phyloP scores from a whole-genome alignment of 495 filamentous ascomycete genomes.

The Cudoniella acicularis region DNA sequence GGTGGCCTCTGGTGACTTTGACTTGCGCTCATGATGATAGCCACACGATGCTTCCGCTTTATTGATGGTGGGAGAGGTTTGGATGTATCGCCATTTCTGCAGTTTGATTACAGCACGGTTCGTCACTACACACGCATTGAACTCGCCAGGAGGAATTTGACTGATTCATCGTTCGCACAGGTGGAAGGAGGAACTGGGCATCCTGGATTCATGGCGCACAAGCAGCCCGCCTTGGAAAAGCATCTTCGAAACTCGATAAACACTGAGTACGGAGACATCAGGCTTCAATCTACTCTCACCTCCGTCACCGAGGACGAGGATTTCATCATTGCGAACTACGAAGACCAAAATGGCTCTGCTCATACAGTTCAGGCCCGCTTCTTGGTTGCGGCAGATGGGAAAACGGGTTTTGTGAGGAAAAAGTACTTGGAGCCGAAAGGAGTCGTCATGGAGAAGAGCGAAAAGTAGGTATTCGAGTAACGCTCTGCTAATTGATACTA shows the following conservation, averaged over 20 bases:
- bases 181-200: slow-evolving; percentile 9
- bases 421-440: slow-evolving; percentile 43
- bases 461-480: slow-evolving; percentile 39
- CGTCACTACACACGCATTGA: background rate
- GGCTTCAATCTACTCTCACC: background rate
- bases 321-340: background rate
- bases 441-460: slow-evolving; percentile 30
- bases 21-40: background rate
- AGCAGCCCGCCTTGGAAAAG: slow-evolving; percentile 5
- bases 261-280: background rate
- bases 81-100: background rate
- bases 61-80: background rate
- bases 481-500: background rate
- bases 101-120: slow-evolving; percentile 5
- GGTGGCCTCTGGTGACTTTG: too few species aligned
- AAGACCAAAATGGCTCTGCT: slow-evolving; percentile 22
- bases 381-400: slow-evolving; percentile 47
- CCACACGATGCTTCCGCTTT: background rate
- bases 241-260: background rate
- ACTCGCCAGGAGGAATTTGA: background rate
- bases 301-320: slow-evolving; percentile 2
- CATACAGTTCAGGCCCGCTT: slow-evolving; percentile 34
- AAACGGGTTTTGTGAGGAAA: slow-evolving; percentile 46
- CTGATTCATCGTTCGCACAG: background rate
- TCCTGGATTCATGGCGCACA: background rate